A percentile compares a stretch with the other conserved stretches of the same genome.
phyloP scores from a whole-genome alignment of 495 filamentous ascomycete species.

The Tuber aestivum region DNA sequence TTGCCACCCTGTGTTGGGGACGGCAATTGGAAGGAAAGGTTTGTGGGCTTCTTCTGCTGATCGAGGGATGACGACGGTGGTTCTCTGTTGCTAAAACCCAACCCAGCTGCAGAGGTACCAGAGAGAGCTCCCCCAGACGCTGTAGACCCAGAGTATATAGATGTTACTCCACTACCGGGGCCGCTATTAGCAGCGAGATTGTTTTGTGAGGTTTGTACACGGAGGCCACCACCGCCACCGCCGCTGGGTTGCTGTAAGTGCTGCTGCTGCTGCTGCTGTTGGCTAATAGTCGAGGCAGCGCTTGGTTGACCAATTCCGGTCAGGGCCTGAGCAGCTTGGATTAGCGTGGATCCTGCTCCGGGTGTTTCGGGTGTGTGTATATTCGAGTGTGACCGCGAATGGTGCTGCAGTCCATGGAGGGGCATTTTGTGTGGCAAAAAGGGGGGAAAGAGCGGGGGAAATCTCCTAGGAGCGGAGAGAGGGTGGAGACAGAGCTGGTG shows the following conservation, averaged over 20 bases:
- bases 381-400: conserved; percentile 26
- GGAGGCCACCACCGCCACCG: conserved; percentile 8
- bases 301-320: conserved; percentile 35
- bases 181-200: conserved; percentile 17
- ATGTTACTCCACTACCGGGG: conserved; percentile 26
- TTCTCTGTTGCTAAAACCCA: neutral
- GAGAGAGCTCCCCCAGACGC: conserved; percentile 1
- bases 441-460: conserved; percentile 5
- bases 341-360: conserved; percentile 28
- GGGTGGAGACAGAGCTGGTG: neutral
- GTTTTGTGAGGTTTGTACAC: conserved; percentile 28
- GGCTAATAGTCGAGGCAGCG: conserved; percentile 13
- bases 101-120: neutral
- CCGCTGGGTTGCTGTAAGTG: conserved; percentile 15
- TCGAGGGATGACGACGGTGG: conserved; percentile 20
- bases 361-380: conserved; percentile 25
- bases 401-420: conserved; percentile 37
- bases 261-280: conserved; percentile 8
- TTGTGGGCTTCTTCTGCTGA: conserved; percentile 32
- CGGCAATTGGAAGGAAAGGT: conserved; percentile 35
- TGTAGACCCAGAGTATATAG: conserved; percentile 36
- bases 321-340: conserved; percentile 39
- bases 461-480: conserved; percentile 12
- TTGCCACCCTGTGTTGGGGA: conserved; percentile 19
- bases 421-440: conserved; percentile 27